phyloP scores from a whole-genome alignment of 192 early-diverging fungal genomes.

The Powellomyces hirtus region DNA sequence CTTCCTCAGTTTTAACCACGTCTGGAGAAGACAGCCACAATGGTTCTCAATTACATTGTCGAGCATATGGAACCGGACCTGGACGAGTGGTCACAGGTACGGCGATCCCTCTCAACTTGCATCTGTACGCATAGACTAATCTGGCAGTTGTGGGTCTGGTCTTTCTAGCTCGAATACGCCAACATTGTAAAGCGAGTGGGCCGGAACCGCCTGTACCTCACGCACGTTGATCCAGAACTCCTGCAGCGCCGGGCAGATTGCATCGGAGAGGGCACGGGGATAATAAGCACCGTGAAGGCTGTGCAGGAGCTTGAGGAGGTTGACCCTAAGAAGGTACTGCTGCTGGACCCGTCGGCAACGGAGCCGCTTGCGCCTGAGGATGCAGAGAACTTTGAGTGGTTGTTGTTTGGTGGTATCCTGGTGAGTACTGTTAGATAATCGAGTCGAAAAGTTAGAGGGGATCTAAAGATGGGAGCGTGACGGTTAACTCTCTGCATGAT shows the following conservation, averaged over 20 bases:
- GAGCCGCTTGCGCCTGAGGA: slow-evolving; percentile 62
- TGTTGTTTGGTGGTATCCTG: slow-evolving; percentile 83
- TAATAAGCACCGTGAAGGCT: slow-evolving; percentile 14
- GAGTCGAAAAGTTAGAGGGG: neutral
- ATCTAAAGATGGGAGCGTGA: no score
- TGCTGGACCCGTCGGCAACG: slow-evolving; percentile 68
- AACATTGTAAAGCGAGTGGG: slow-evolving; percentile 68
- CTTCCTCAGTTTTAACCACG: no score
- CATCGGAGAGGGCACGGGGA: neutral
- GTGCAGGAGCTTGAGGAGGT: slow-evolving; percentile 44
- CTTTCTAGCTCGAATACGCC: slow-evolving; percentile 73
- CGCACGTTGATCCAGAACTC: slow-evolving; percentile 52
- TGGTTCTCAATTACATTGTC: slow-evolving; percentile 61
- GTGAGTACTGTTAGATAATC: slow-evolving; percentile 24
- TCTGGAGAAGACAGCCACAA: no score
- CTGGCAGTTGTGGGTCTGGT: no score
- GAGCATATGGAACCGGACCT: slow-evolving; percentile 75
- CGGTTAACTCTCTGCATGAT: no score
- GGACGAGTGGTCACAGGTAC: slow-evolving; percentile 66
- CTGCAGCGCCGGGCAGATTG: slow-evolving; percentile 32
- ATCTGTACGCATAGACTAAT: no score
- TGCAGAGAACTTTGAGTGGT: slow-evolving; percentile 64
- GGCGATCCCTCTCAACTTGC: no score
- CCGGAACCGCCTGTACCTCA: slow-evolving; percentile 60
- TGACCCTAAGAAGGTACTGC: slow-evolving; percentile 56